A percentile compares a stretch with the other conserved stretches of the same genome.
Conservation (phyloP, 140 eudicot species). For the Bidens hawaiensis region DNA sequence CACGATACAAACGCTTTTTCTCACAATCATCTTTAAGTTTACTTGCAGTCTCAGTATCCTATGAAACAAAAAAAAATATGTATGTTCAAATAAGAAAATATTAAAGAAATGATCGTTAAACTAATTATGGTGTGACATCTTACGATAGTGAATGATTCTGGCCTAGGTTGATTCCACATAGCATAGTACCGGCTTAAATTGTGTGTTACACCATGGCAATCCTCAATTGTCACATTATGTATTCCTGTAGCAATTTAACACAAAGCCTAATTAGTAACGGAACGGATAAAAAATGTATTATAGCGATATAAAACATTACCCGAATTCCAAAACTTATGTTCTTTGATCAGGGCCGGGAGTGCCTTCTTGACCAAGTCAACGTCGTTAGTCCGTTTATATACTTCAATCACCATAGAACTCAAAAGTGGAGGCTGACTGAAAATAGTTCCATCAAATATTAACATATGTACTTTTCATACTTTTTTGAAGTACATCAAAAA, state of each 20-base stretch:
- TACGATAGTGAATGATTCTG: constrained; percentile 87
- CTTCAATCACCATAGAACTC: constrained; percentile 80
- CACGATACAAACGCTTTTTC: constrained; percentile 61
- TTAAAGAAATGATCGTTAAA: neutral
- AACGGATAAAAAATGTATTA: neutral
- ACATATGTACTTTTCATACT: too few species aligned
- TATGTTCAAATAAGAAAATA: neutral
- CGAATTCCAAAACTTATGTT: constrained; percentile 80
- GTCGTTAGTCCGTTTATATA: constrained; percentile 60
- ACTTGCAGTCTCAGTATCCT: constrained; percentile 74
- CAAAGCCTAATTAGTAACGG: neutral
- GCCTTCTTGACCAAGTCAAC: constrained; percentile 45
- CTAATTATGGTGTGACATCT: constrained; percentile 4
- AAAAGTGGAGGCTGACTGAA: constrained; percentile 89
- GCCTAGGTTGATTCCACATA: constrained; percentile 92
- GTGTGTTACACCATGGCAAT: constrained; percentile 51
- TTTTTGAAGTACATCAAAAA: too few species aligned
- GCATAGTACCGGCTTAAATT: constrained; percentile 83
- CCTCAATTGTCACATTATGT: constrained; percentile 63
- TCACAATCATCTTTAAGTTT: constrained; percentile 41
- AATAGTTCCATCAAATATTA: constrained; percentile 9
- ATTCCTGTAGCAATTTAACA: constrained; percentile 55
- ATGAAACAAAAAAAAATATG: neutral
- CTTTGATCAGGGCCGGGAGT: constrained; percentile 75
- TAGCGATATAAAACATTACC: constrained; percentile 29